Conservation (phyloP, 805 yeast species). For the Saccharomycopsis oosterbeekiorum region DNA sequence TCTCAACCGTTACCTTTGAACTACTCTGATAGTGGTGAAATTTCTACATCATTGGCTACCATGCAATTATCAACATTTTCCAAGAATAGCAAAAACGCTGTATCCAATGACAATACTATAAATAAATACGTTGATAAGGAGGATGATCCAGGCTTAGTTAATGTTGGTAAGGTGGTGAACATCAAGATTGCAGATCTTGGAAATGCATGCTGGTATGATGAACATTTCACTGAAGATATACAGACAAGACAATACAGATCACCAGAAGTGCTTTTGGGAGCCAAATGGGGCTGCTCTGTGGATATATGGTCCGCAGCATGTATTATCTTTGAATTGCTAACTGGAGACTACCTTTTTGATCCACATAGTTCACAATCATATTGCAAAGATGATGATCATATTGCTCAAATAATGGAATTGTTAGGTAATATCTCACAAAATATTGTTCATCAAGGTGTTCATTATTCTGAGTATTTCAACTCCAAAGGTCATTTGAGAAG, state of each 20-base stretch:
- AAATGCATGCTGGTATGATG: conserved; percentile 55
- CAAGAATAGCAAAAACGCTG: neutral
- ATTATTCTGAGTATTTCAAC: conserved; percentile 55
- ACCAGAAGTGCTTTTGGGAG: conserved; percentile 52
- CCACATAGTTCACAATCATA: conserved; percentile 42
- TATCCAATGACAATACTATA: neutral
- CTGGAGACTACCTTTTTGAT: conserved; percentile 54
- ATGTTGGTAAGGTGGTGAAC: conserved; percentile 11
- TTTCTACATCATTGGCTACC: conserved; percentile 13
- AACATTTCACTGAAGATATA: conserved; percentile 58
- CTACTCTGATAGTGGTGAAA: neutral
- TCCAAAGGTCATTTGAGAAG: conserved; percentile 62
- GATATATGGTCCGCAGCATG: conserved; percentile 56
- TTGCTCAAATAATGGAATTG: conserved; percentile 53
- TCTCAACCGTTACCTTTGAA: conserved; percentile 83
- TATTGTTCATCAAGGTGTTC: conserved; percentile 48
- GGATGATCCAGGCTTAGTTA: conserved; percentile 1
- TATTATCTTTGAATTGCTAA: conserved; percentile 46
- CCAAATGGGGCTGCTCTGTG: conserved; percentile 53
- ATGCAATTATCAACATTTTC: conserved; percentile 1
- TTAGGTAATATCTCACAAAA: conserved; percentile 31
- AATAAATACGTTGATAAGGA: neutral
- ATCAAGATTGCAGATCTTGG: conserved; percentile 64
- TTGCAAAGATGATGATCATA: conserved; percentile 49
- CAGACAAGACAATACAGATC: conserved; percentile 61